Evolutionary conservation across 2,329 filamentous ascomycete genomes (phyloP).

Genomic region (Sclerotinia sclerotiorum): DNA sequence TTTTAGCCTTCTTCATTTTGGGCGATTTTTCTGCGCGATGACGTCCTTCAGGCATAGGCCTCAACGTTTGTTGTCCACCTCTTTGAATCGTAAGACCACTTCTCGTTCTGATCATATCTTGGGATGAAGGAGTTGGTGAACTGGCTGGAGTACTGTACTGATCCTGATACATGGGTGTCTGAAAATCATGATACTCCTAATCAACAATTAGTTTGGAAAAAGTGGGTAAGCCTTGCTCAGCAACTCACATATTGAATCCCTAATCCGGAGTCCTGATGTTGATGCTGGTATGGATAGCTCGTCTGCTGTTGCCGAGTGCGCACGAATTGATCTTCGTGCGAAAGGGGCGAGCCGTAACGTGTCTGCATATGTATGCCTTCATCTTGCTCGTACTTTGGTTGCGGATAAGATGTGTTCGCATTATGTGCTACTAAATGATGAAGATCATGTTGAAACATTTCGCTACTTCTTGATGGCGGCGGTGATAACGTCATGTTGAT

Average conservation of each 20-base stretch:
- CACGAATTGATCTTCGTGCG: conserved; percentile 28
- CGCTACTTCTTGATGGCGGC: conserved; percentile 46
- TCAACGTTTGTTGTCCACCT: conserved; percentile 31
- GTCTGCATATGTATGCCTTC: conserved; percentile 34
- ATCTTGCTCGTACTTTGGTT: conserved; percentile 34
- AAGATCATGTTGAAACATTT: conserved; percentile 45
- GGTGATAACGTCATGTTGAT: conserved; percentile 34
- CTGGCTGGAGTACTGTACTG: conserved; percentile 53
- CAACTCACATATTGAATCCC: conserved; percentile 36
- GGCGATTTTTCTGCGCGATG: conserved; percentile 33
- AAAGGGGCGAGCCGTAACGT: conserved; percentile 36
- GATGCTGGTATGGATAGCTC: conserved; percentile 35
- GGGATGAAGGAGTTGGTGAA: conserved; percentile 49
- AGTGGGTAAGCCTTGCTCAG: not conserved
- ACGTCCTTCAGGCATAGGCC: conserved; percentile 36
- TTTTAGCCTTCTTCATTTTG: conserved; percentile 42
- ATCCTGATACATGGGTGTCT: conserved; percentile 36
- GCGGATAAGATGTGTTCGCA: conserved; percentile 37
- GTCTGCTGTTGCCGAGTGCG: conserved; percentile 30
- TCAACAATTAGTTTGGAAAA: conserved; percentile 32
- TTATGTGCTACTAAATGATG: conserved; percentile 49
- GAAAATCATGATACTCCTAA: conserved; percentile 28
- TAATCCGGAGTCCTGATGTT: conserved; percentile 35
- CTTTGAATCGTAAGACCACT: conserved; percentile 35
- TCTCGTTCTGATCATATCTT: conserved; percentile 37